A percentile compares a stretch with the other conserved stretches of the same genome.
These are phyloP conservation scores for Diversispora eburnea DNA, from an alignment of 192 early-diverging fungal species.

Conservation along the genomic window DNA sequence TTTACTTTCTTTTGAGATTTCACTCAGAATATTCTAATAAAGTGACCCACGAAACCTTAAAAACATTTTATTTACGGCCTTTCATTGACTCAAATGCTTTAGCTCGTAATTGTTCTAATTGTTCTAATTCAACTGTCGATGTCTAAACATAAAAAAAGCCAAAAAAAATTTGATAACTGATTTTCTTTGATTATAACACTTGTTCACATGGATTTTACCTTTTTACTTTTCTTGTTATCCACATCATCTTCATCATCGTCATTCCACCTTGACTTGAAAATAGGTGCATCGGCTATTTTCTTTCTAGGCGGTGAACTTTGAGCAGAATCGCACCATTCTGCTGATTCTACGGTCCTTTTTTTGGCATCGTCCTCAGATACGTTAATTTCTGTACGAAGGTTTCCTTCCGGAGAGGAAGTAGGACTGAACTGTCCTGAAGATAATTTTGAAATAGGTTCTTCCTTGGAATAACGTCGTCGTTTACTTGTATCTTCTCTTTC, in stretches of 20 bases:
- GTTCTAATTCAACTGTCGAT: conserved; percentile 14
- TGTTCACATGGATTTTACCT: not conserved
- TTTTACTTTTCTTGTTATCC: not conserved
- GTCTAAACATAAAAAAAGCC: conserved; percentile 3
- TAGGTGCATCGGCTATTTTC: conserved; percentile 15
- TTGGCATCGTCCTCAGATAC: conserved; percentile 3
- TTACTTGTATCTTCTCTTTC: conserved; percentile 1
- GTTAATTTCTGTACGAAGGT: not conserved
- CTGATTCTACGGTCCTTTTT: conserved; percentile 7
- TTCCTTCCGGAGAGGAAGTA: not conserved
- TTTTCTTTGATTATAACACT: not conserved
- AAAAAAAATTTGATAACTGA: conserved; percentile 3
- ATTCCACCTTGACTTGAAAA: conserved; percentile 29
- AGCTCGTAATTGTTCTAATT: conserved; percentile 25
- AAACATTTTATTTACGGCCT: conserved; percentile 12
- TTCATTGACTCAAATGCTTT: conserved; percentile 26
- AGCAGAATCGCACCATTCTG: not conserved
- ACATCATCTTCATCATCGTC: conserved; percentile 26
- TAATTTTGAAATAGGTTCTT: conserved; percentile 7
- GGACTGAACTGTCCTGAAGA: not conserved
- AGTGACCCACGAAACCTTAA: not conserved
- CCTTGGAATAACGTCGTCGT: conserved; percentile 10
- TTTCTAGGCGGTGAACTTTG: conserved; percentile 13
- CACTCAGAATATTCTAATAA: too few species aligned
- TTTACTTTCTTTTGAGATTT: too few species aligned